Conservation (phyloP, 1,284 basidiomycete species). For the Puccinia coronata region DNA sequence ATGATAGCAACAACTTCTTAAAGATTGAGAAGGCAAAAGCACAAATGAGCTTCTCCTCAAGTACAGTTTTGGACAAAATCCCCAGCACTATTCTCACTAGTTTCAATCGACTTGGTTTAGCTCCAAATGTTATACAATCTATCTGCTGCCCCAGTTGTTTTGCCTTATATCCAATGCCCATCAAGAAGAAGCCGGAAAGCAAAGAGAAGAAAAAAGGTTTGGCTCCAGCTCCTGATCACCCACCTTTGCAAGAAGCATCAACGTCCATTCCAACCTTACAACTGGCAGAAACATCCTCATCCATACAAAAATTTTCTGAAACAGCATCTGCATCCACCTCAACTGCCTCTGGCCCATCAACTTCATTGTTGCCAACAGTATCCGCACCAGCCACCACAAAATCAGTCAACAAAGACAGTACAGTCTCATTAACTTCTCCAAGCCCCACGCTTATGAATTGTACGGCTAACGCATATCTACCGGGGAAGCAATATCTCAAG, state of each 20-base stretch:
- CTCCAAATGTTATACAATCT: not conserved
- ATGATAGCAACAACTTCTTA: slow-evolving; percentile 17
- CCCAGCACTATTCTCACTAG: not conserved
- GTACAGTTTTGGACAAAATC: not conserved
- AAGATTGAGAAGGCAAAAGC: slow-evolving; percentile 18
- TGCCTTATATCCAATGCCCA: slow-evolving; percentile 9
- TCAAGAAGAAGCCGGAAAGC: not conserved
- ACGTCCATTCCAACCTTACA: not conserved
- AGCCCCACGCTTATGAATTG: not conserved
- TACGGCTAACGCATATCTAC: slow-evolving; percentile 1
- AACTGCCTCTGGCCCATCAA: too few relatives aligned
- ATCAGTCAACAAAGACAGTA: not conserved
- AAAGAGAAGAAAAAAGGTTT: not conserved
- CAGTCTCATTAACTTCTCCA: not conserved
- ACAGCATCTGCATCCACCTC: too few relatives aligned
- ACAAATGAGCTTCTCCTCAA: not conserved
- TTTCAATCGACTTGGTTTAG: not conserved
- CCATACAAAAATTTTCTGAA: too few relatives aligned
- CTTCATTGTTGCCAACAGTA: not conserved
- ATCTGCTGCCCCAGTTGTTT: slow-evolving; percentile 20
- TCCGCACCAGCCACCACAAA: not conserved
- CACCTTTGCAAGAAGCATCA: not conserved
- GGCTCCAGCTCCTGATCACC: not conserved
- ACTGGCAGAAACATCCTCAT: not conserved
- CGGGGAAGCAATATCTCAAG: slow-evolving; percentile 1